Evolutionary conservation across 2,329 filamentous ascomycete species (phyloP).

Genomic region (Colletotrichum lentis): DNA sequence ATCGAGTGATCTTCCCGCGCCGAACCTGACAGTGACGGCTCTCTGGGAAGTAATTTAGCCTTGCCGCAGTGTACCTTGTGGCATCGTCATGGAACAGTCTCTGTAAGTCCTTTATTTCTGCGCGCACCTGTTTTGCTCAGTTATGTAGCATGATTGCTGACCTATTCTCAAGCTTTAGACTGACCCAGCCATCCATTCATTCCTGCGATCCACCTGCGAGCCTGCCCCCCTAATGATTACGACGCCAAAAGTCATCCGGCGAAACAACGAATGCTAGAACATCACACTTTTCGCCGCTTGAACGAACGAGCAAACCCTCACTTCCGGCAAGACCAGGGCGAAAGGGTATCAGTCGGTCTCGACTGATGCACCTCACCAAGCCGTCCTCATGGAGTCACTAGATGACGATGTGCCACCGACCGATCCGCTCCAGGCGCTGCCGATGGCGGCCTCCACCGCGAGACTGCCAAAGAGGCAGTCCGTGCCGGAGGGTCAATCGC

Average conservation of each 20-base stretch:
- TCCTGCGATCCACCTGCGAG: slow-evolving; percentile 27
- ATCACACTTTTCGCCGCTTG: not conserved
- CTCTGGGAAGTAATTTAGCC: slow-evolving; percentile 6
- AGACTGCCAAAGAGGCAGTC: slow-evolving; percentile 70
- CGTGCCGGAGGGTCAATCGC: slow-evolving; percentile 55
- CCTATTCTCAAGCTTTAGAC: slow-evolving; percentile 5
- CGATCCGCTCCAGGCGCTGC: slow-evolving; percentile 74
- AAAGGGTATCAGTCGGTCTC: slow-evolving; percentile 32
- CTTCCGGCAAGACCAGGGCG: slow-evolving; percentile 26
- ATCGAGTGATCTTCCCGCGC: slow-evolving; percentile 23
- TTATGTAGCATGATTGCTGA: not conserved
- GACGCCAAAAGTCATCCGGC: slow-evolving; percentile 26
- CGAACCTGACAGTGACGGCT: slow-evolving; percentile 25
- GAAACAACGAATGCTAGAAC: slow-evolving; percentile 23
- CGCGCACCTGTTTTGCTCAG: not conserved
- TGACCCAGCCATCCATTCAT: slow-evolving; percentile 4
- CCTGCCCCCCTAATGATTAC: slow-evolving; percentile 27
- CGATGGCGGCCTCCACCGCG: slow-evolving; percentile 68
- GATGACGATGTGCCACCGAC: slow-evolving; percentile 69
- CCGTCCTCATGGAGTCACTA: slow-evolving; percentile 69
- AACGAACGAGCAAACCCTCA: not conserved
- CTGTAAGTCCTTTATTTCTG: slow-evolving; percentile 14
- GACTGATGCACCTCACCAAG: slow-evolving; percentile 27
- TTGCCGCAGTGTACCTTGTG: not conserved
- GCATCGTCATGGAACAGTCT: slow-evolving; percentile 30